Evolutionary conservation across 2,329 filamentous ascomycete genomes (phyloP), one percentile per base, ranked within the genome.

Genomic region (Spiromastix sp.): DNA sequence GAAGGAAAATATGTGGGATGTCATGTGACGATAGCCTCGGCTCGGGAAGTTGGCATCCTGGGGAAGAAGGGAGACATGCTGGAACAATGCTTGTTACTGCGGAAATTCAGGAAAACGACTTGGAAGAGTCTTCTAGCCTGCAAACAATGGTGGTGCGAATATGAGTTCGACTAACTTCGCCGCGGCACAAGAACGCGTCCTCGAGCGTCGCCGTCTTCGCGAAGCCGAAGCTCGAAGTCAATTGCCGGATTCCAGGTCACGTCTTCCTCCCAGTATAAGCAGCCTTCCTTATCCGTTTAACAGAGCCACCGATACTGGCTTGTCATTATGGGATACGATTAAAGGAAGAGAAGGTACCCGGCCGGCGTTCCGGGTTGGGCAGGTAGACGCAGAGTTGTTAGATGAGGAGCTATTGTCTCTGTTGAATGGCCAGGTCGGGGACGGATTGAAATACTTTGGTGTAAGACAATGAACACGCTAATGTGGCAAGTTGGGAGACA

Each of bases 341-440:
- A 75, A 74, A 25, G 79, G 81, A 4, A 77, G 82, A 41, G 79
- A 86, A 52, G 85, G 85, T 29, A 89, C 83, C 16, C 70, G 77
- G 11, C 89, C 91, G 4, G 80, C 84, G 8, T 95, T 94, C 57
- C 79, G 91, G 36, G 91, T 98, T 18, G 86, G 89, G 18, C 91
- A 98, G 62, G 85, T 96, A 28, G 91, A 98, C 59, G 86, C 91
- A 24, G 91, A 96, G 59, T 68, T 98, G 32, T 71, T 98, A 12
- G 91, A 98, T 58, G 85, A 94, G 54, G 91, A 96, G 63, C 70
- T 98, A 30, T 69, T 96, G 16, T 74, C 76, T n/a, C 70, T 96
- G 45, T 67, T 98, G 40, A 86, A 83, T 54, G 76, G 73, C 4
- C 89, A 98, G 60, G 85, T 91, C 20, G 81, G 78, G 46, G 85